phyloP scores from a whole-genome alignment of 225 moss, liverwort and hornwort genomes.

The Bryum argenteum region DNA sequence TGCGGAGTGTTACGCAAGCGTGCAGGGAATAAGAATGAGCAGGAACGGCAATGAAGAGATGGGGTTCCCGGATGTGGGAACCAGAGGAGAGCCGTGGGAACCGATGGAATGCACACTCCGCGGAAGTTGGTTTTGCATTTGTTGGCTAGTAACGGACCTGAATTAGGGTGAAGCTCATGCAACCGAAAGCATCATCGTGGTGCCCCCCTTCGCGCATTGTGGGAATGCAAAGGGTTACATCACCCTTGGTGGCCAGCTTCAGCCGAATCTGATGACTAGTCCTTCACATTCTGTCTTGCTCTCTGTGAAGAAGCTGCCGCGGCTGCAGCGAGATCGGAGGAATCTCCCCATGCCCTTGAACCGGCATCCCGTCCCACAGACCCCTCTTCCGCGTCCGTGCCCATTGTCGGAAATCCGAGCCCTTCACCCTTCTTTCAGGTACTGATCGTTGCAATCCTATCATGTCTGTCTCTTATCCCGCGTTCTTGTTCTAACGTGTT shows the following conservation, averaged over 20 bases:
- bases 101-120: background rate
- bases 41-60: background rate
- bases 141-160: background rate
- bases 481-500: background rate
- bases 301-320: constrained; percentile 21
- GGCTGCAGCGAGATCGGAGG: constrained; percentile 45
- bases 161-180: background rate
- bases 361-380: constrained; percentile 33
- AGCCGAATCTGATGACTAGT: constrained; percentile 38
- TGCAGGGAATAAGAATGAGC: background rate
- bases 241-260: constrained; percentile 27
- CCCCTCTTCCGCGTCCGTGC: constrained; percentile 14
- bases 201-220: background rate
- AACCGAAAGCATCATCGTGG: background rate
- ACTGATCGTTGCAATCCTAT: constrained; percentile 13
- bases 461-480: constrained; percentile 1
- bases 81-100: constrained; percentile 15
- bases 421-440: constrained; percentile 27
- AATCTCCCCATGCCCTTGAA: constrained; percentile 32
- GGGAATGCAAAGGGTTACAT: constrained; percentile 31
- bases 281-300: constrained; percentile 41
- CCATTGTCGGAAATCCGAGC: background rate
- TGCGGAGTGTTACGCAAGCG: background rate
- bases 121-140: background rate
- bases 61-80: constrained; percentile 34